phyloP scores from a whole-genome alignment of 805 yeast species.

The Candida lessepsii region DNA sequence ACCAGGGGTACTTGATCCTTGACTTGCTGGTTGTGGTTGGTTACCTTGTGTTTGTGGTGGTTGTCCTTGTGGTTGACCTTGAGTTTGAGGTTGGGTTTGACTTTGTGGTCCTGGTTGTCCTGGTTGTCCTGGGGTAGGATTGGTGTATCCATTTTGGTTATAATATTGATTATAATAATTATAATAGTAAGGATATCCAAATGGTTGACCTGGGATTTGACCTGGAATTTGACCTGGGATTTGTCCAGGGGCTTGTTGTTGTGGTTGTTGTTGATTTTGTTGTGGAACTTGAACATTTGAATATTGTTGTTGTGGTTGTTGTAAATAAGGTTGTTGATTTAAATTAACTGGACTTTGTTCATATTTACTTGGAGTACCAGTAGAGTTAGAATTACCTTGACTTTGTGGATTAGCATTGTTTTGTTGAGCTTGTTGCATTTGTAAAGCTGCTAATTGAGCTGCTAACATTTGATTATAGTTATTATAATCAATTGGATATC shows the following conservation, averaged over 20 bases:
- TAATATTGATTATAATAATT: slow-evolving; percentile 40
- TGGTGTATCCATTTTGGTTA: slow-evolving; percentile 20
- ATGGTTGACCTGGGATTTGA: slow-evolving; percentile 29
- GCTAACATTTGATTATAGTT: slow-evolving; percentile 36
- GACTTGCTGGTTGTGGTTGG: slow-evolving; percentile 21
- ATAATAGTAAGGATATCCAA: slow-evolving; percentile 42
- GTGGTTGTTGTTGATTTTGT: slow-evolving; percentile 19
- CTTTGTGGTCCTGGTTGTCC: slow-evolving; percentile 16
- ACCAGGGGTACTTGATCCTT: slow-evolving; percentile 16
- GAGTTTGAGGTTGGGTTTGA: slow-evolving; percentile 16
- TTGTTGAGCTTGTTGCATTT: slow-evolving; percentile 14
- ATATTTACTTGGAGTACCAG: slow-evolving; percentile 9
- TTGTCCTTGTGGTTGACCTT: slow-evolving; percentile 15
- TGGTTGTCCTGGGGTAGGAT: slow-evolving; percentile 17
- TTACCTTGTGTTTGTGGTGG: slow-evolving; percentile 15
- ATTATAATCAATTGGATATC: slow-evolving; percentile 46
- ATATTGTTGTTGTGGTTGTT: slow-evolving; percentile 7
- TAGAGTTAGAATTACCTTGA: slow-evolving; percentile 24
- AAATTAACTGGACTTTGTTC: slow-evolving; percentile 12
- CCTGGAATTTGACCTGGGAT: slow-evolving; percentile 13
- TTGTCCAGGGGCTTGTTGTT: slow-evolving; percentile 16
- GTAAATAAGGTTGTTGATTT: slow-evolving; percentile 11
- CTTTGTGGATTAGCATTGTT: slow-evolving; percentile 23
- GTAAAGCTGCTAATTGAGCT: slow-evolving; percentile 18
- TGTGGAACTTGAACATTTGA: slow-evolving; percentile 4